Conservation (phyloP, 2,329 filamentous ascomycete species). For the Aspergillus intermedius region DNA sequence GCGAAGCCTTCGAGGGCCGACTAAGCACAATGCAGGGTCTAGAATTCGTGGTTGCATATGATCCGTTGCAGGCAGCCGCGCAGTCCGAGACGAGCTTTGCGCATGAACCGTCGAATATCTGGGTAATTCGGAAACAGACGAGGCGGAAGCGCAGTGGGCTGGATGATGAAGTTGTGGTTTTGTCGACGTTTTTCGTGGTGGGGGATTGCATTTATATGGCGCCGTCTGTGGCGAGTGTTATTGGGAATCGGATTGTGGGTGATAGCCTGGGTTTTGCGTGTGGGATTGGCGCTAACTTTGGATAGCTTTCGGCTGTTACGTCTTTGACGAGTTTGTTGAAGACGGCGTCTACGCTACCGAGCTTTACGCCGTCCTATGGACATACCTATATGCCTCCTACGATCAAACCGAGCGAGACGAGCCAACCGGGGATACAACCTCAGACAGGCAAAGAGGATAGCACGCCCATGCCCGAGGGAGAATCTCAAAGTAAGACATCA, state of each 20-base stretch:
- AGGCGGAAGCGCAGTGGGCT: slow-evolving; percentile 38
- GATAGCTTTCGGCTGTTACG: slow-evolving; percentile 49
- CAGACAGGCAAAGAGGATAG: slow-evolving; percentile 43
- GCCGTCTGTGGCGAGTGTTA: slow-evolving; percentile 53
- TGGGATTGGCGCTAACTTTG: slow-evolving; percentile 4
- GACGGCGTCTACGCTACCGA: slow-evolving; percentile 47
- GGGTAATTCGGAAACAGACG: slow-evolving; percentile 56
- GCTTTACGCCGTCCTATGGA: slow-evolving; percentile 53
- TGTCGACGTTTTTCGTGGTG: slow-evolving; percentile 57
- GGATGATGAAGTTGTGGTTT: slow-evolving; percentile 46
- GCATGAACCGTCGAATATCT: slow-evolving; percentile 47
- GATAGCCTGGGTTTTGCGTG: slow-evolving; percentile 2
- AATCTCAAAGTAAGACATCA: slow-evolving; percentile 21
- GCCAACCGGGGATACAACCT: slow-evolving; percentile 27
- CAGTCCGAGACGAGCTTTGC: slow-evolving; percentile 35
- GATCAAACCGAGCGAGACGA: slow-evolving; percentile 33
- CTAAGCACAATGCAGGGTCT: slow-evolving; percentile 51
- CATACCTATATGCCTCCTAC: slow-evolving; percentile 53
- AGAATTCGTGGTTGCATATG: slow-evolving; percentile 55
- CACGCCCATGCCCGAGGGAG: slow-evolving; percentile 39
- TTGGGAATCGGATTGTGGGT: slow-evolving; percentile 49
- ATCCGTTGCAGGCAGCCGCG: slow-evolving; percentile 46
- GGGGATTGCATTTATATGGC: slow-evolving; percentile 57
- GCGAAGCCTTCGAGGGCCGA: slow-evolving; percentile 50
- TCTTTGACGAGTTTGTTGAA: slow-evolving; percentile 52